A percentile compares a stretch with the other conserved stretches of the same genome.
Evolutionary conservation across 306 rosid genomes (phyloP).

Genomic region (Boehmeria nivea): DNA sequence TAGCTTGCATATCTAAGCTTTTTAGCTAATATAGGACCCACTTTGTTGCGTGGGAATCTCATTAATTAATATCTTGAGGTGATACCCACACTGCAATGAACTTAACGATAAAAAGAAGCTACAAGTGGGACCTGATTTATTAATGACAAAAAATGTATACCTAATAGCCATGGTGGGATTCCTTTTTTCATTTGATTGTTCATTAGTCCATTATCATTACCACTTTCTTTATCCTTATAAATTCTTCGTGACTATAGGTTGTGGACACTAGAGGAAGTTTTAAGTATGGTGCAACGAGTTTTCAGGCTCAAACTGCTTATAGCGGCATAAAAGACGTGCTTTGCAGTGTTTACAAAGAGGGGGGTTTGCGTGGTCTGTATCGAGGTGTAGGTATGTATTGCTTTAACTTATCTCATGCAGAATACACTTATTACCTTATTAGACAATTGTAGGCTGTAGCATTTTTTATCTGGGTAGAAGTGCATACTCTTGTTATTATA

Average conservation of each 20-base stretch:
- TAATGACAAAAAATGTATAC: not conserved
- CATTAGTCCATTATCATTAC: not conserved
- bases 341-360: conserved; percentile 60
- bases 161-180: not conserved
- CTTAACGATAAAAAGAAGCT: not conserved
- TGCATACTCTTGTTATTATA: not conserved
- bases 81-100: not conserved
- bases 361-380: conserved; percentile 79
- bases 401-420: not conserved
- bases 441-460: no score
- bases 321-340: conserved; percentile 73
- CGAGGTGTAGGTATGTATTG: conserved; percentile 74
- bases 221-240: not conserved
- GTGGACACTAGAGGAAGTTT: conserved; percentile 41
- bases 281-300: conserved; percentile 36
- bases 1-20: not conserved
- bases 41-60: not conserved
- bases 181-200: not conserved
- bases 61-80: not conserved
- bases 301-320: conserved; percentile 39
- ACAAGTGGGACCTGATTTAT: not conserved
- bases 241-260: conserved; percentile 37
- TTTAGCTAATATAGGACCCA: not conserved
- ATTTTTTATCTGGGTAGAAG: no score
- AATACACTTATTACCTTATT: no score